Evolutionary conservation across 257 asterid genomes (phyloP).

Genomic region (Nicotiana benthamiana): DNA sequence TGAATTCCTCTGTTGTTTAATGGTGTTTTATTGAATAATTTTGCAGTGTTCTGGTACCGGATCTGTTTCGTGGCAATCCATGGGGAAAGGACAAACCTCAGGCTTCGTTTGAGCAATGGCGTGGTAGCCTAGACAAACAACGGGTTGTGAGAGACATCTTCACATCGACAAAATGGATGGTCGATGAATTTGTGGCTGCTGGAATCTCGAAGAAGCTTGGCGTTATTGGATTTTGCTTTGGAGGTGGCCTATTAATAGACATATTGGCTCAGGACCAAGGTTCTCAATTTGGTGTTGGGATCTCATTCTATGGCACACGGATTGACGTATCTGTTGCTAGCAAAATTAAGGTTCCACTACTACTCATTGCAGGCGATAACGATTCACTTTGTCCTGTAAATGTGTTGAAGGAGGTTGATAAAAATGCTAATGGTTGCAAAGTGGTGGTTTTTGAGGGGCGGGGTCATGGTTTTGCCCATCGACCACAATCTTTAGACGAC

Average conservation of each 20-base stretch:
- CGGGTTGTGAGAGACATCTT: slow-evolving; percentile 32
- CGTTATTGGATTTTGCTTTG: slow-evolving; percentile 65
- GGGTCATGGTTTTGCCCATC: slow-evolving; percentile 65
- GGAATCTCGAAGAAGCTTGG: slow-evolving; percentile 77
- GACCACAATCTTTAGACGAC: slow-evolving; percentile 66
- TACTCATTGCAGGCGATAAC: slow-evolving; percentile 51
- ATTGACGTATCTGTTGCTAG: slow-evolving; percentile 34
- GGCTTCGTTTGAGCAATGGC: slow-evolving; percentile 44
- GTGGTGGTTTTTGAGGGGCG: slow-evolving; percentile 39
- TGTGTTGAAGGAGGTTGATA: slow-evolving; percentile 28
- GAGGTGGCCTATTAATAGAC: slow-evolving; percentile 62
- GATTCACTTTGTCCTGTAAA: slow-evolving; percentile 50
- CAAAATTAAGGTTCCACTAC: slow-evolving; percentile 43
- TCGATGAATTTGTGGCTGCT: slow-evolving; percentile 43
- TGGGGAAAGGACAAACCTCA: slow-evolving; percentile 54
- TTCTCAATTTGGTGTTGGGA: slow-evolving; percentile 44
- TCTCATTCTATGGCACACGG: slow-evolving; percentile 65
- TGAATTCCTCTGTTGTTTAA: neutral
- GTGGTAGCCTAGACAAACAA: slow-evolving; percentile 25
- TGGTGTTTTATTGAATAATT: neutral
- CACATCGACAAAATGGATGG: slow-evolving; percentile 60
- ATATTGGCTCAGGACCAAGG: slow-evolving; percentile 56
- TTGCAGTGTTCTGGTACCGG: slow-evolving; percentile 79
- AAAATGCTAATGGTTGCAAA: slow-evolving; percentile 29
- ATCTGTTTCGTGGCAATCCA: slow-evolving; percentile 59